Evolutionary conservation across 1,284 basidiomycete species (phyloP).

Genomic region (Polyporus tsugae): DNA sequence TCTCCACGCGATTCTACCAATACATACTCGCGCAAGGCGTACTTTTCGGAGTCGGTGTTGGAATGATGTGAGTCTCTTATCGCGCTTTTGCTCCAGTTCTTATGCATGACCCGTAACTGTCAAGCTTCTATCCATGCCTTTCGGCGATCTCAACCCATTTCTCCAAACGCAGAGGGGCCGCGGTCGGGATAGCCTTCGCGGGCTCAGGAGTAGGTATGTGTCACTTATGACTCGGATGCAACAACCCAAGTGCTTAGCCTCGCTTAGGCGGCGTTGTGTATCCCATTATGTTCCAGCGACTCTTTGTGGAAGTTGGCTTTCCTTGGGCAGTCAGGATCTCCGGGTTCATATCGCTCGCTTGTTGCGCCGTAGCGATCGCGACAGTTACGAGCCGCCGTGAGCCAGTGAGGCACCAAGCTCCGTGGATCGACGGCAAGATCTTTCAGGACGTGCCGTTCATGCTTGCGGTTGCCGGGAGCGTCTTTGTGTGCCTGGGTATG

Average conservation of each 20-base stretch:
- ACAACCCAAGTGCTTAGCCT: neutral
- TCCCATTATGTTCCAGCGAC: conserved; percentile 35
- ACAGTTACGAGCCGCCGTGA: conserved; percentile 46
- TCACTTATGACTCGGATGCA: neutral
- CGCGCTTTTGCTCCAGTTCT: conserved; percentile 21
- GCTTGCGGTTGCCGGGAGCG: conserved; percentile 38
- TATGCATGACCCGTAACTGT: conserved; percentile 31
- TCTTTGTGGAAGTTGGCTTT: conserved; percentile 37
- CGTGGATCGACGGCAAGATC: conserved; percentile 37
- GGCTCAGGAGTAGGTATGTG: conserved; percentile 34
- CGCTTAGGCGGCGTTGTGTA: conserved; percentile 36
- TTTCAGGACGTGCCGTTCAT: conserved; percentile 42
- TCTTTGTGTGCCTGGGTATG: conserved; percentile 40
- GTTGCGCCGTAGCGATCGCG: conserved; percentile 44
- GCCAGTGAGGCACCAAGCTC: conserved; percentile 13
- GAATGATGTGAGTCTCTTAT: conserved; percentile 27
- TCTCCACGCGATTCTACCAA: conserved; percentile 64
- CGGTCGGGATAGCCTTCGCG: conserved; percentile 55
- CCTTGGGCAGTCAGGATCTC: conserved; percentile 39
- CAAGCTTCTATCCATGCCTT: conserved; percentile 51
- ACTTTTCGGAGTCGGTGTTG: conserved; percentile 27
- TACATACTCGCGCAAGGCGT: conserved; percentile 68
- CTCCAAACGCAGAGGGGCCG: conserved; percentile 59
- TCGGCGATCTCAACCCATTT: conserved; percentile 48
- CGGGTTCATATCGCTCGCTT: conserved; percentile 29